Percentiles rank a stretch among this genome's conserved stretches.
Conservation (phyloP, 2,329 filamentous ascomycete genomes). For the Pseudogymnoascus sp. region DNA sequence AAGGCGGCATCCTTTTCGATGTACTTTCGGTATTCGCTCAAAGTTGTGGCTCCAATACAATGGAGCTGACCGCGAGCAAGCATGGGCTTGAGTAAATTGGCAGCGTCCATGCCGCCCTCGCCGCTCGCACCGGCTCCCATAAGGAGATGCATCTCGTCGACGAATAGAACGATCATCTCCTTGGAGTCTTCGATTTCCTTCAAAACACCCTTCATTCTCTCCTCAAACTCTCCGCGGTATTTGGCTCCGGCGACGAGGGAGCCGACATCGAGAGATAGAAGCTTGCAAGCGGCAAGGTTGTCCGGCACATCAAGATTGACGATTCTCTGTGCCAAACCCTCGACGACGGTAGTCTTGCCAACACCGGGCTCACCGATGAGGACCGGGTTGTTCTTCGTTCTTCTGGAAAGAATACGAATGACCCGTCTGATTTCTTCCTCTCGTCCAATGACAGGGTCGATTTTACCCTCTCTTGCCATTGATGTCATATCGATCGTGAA, state of each 20-base stretch:
- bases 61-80: slow-evolving; percentile 91
- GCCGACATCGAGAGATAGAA: slow-evolving; percentile 91
- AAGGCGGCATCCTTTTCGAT: slow-evolving; percentile 98
- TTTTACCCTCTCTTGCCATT: slow-evolving; percentile 93
- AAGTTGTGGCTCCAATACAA: slow-evolving; percentile 94
- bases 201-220: slow-evolving; percentile 97
- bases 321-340: slow-evolving; percentile 89
- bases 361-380: slow-evolving; percentile 97
- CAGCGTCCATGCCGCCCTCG: slow-evolving; percentile 97
- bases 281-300: slow-evolving; percentile 85
- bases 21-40: slow-evolving; percentile 95
- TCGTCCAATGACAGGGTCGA: slow-evolving; percentile 92
- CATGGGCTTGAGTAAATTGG: slow-evolving; percentile 97
- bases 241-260: slow-evolving; percentile 95
- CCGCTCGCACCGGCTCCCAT: slow-evolving; percentile 95
- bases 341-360: slow-evolving; percentile 95
- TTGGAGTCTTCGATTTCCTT: slow-evolving; percentile 94
- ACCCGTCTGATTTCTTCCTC: slow-evolving; percentile 93
- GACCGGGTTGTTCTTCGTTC: slow-evolving; percentile 98
- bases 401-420: slow-evolving; percentile 80
- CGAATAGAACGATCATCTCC: slow-evolving; percentile 95
- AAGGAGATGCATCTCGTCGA: slow-evolving; percentile 96
- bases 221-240: slow-evolving; percentile 96
- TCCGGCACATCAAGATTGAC: slow-evolving; percentile 95
- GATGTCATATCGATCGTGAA: slow-evolving; percentile 98